Base-by-base conservation (phyloP, 2,329 filamentous ascomycete genomes). In the Fusarium illudens region DNA sequence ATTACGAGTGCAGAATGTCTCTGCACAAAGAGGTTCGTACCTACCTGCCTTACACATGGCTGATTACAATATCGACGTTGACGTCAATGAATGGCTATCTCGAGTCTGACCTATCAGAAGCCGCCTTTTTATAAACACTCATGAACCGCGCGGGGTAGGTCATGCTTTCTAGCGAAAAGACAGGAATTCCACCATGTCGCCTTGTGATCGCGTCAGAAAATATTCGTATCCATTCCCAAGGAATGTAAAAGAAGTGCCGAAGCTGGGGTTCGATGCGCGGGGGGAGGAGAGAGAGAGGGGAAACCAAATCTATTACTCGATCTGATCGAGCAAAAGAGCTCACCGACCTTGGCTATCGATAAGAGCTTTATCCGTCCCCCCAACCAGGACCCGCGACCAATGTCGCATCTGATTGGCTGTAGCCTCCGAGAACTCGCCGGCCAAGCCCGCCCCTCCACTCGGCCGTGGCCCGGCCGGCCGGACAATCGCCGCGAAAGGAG, bases 71-170 rank as follows among this genome's bases (percentile, higher is more conserved):
- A 32, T 46, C 30, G 29, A 53, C 49, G 32, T 57, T 67, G 68
- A 72, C 69, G 70, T 73, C 71, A 73, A 66, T 68, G 67, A 72
- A 49, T 59, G 30, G 42, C 44, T 52, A 32, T 42, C 27, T 39
- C 48, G 42, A 56, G 63, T 72, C 52, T 42, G 37, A 9, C 74
- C 74, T 66, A 75, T 75, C 74, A 73, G 55, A 50, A 37, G 39
- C 20, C 37, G 22, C 33, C 42, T 44, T 75, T 46, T 75, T 74
- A 54, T 66, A 76, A 73, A 60, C 61, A 59, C 55, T 39, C 30
- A 53, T 49, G 51, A 49, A 58, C 49, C 30, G 64, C 60, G 63
- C 63, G 62, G 64, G 67, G 68, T 74, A 70, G 37, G 49, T 33
- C 48, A 50, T 34, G 19, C 48, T 33, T 33, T 33, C 22, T 19